These are phyloP conservation scores for Austroboletus festivus DNA, from an alignment of 768 basidiomycete genomes.

Conservation along the genomic window DNA sequence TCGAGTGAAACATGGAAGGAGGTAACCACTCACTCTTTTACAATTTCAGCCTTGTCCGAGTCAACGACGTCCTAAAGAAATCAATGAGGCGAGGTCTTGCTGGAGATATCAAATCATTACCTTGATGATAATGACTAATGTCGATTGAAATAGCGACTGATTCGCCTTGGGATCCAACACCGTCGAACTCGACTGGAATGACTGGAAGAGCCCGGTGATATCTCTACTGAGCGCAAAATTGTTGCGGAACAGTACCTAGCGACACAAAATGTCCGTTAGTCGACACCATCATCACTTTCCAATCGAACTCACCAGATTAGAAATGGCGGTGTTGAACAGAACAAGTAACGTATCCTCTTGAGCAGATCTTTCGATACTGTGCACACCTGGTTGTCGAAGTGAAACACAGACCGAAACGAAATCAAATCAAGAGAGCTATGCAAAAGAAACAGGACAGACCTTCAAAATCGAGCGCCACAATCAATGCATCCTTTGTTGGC, in stretches of 20 bases:
- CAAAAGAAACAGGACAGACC: conserved; percentile 29
- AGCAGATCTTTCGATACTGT: conserved; percentile 59
- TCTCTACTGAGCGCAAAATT: conserved; percentile 62
- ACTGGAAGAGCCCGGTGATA: conserved; percentile 58
- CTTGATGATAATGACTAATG: conserved; percentile 62
- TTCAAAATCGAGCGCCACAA: conserved; percentile 65
- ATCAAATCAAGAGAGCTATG: background rate
- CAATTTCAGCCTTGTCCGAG: conserved; percentile 56
- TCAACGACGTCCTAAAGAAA: conserved; percentile 56
- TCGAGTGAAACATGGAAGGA: background rate
- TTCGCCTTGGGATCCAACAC: conserved; percentile 58
- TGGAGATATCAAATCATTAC: conserved; percentile 18
- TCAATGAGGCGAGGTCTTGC: background rate
- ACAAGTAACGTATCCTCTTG: conserved; percentile 65
- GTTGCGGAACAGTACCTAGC: conserved; percentile 60
- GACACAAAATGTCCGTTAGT: background rate
- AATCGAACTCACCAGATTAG: conserved; percentile 51
- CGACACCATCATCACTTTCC: too few relatives aligned
- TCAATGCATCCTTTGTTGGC: conserved; percentile 49
- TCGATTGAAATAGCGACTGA: conserved; percentile 57
- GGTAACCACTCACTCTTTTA: conserved; percentile 44
- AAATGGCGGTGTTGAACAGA: conserved; percentile 62
- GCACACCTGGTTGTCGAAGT: conserved; percentile 56
- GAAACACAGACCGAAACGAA: background rate
- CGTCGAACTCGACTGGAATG: conserved; percentile 56